A percentile compares a stretch with the other conserved stretches of the same genome.
These are phyloP conservation scores for Trichoderma koningiopsis DNA, from an alignment of 2,329 filamentous ascomycete genomes.

Conservation along the genomic window DNA sequence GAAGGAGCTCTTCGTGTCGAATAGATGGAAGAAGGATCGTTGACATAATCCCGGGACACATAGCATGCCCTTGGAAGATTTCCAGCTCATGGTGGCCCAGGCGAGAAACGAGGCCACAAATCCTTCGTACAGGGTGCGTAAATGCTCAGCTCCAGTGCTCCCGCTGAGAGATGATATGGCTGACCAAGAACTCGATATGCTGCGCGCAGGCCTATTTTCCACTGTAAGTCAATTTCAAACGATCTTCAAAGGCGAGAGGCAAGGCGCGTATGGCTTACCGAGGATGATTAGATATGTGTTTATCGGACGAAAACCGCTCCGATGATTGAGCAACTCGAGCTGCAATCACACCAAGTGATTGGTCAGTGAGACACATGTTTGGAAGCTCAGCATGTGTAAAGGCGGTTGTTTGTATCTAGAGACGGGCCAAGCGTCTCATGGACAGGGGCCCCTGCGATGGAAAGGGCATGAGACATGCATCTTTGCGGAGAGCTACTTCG, in stretches of 20 bases:
- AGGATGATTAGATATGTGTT: constrained; percentile 56
- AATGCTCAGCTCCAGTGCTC: not conserved
- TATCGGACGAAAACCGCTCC: constrained; percentile 57
- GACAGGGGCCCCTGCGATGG: not conserved
- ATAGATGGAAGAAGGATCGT: not conserved
- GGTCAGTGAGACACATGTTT: not conserved
- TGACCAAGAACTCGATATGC: constrained; percentile 4
- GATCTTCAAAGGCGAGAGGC: not conserved
- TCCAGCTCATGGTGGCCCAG: constrained; percentile 58
- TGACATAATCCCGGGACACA: constrained; percentile 16
- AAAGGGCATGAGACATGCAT: not conserved
- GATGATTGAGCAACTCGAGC: not conserved
- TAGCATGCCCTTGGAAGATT: constrained; percentile 61
- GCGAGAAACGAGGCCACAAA: constrained; percentile 57
- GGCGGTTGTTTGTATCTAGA: not conserved
- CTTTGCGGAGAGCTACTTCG: not conserved
- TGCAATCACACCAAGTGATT: not conserved
- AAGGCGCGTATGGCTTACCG: constrained; percentile 14
- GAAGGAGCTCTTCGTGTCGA: not conserved
- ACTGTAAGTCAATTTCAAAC: constrained; percentile 48
- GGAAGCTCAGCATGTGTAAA: not conserved
- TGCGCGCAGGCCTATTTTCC: constrained; percentile 59
- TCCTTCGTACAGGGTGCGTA: constrained; percentile 56
- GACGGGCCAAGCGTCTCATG: not conserved
- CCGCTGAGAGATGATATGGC: not conserved